Percentiles rank a stretch among this genome's conserved stretches.
Conservation (phyloP, 2,329 filamentous ascomycete species). For the Fusarium cicatricum region DNA sequence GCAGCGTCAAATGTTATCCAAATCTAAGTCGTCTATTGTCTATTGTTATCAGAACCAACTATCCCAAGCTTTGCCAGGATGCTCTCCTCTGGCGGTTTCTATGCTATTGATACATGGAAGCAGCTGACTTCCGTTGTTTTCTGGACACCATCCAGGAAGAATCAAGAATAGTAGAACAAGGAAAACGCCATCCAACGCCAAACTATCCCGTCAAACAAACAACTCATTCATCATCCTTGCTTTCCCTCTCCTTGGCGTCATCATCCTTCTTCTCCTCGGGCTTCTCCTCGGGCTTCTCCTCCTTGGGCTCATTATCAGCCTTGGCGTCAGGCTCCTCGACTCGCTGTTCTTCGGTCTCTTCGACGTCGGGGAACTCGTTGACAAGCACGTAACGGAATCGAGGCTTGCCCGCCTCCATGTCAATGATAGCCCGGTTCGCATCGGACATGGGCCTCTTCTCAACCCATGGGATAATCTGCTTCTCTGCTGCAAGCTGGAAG, state of each 20-base stretch:
- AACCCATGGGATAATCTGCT: conserved; percentile 64
- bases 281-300: background rate
- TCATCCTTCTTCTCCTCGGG: background rate
- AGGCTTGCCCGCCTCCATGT: conserved; percentile 62
- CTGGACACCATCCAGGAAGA: conserved; percentile 2
- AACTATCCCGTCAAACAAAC: background rate
- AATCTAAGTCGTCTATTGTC: background rate
- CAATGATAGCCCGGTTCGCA: conserved; percentile 61
- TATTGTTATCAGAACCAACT: background rate
- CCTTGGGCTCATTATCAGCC: background rate
- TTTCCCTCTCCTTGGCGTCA: conserved; percentile 1
- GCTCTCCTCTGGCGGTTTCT: background rate
- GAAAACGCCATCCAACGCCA: conserved; percentile 6
- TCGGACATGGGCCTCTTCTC: conserved; percentile 62
- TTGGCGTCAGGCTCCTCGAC: background rate
- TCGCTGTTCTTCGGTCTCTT: background rate
- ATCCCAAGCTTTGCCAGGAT: background rate
- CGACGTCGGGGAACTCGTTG: conserved; percentile 31
- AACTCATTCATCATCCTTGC: conserved; percentile 5
- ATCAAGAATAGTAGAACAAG: background rate
- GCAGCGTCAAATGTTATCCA: background rate
- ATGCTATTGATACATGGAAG: conserved; percentile 1
- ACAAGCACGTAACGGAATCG: conserved; percentile 56
- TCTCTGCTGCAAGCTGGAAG: conserved; percentile 63
- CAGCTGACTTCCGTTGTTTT: background rate